Conservation (phyloP, 1,284 basidiomycete genomes). For the Porogramme epimiltina region DNA sequence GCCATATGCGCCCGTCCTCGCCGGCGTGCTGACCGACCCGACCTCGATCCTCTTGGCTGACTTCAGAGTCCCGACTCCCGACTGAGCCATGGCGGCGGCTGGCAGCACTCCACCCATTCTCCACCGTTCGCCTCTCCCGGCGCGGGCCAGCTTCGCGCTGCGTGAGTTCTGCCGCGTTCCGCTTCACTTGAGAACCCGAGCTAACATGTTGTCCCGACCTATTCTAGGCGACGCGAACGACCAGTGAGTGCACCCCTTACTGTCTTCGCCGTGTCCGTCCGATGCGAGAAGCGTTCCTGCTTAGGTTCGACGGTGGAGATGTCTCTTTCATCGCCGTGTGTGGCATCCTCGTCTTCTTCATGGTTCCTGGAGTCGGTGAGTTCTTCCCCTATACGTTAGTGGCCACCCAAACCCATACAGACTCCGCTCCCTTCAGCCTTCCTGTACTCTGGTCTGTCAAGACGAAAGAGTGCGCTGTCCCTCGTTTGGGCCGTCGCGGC, state of each 20-base stretch:
- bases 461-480: constrained; percentile 72
- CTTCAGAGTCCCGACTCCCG: too few species aligned
- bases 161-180: constrained; percentile 7
- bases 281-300: neutral
- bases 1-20: neutral
- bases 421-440: constrained; percentile 49
- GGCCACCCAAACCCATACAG: neutral
- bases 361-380: constrained; percentile 75
- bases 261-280: neutral
- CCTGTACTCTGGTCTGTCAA: constrained; percentile 86
- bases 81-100: constrained; percentile 9
- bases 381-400: constrained; percentile 2
- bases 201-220: constrained; percentile 1
- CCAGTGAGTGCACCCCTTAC: constrained; percentile 13
- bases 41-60: neutral
- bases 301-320: constrained; percentile 68
- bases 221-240: constrained; percentile 11
- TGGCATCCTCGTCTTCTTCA: constrained; percentile 81
- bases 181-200: neutral
- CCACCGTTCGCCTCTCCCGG: constrained; percentile 4
- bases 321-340: constrained; percentile 77
- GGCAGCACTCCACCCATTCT: constrained; percentile 8
- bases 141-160: constrained; percentile 1
- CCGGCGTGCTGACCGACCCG: constrained; percentile 3
- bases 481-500: constrained; percentile 73